Evolutionary conservation across 2,329 filamentous ascomycete genomes (phyloP), one percentile per base, ranked within the genome.

Genomic region (Cladophialophora chaetospira): DNA sequence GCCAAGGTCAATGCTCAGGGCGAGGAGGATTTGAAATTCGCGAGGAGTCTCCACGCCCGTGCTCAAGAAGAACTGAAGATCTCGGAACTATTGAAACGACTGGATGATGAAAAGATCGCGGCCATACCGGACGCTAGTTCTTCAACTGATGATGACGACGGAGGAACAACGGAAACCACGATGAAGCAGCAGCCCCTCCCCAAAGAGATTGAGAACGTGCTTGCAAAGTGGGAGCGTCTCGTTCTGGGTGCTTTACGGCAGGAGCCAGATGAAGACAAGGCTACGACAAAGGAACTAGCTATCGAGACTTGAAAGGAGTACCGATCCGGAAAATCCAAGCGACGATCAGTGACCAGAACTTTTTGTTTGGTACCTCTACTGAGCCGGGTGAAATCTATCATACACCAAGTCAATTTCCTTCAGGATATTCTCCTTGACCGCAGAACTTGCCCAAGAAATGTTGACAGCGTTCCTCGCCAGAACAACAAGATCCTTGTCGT

Each of bases 391-490:
- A 40, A 55, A 55, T 29, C 29, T 42, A 17, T 42, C 9, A 21
- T 42, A 17, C 10, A 42, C 9, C 3, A 17, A 13, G 19, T 54
- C 55, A 33, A 58, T 49, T 35, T 58, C 55, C 28, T 33, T 13
- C 31, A 58, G 26, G 28, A 58, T 42, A 9, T 48, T 36, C 35
- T 42, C 47, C 56, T 79, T 80, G 9, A 75, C 56, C 19, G 67
- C 57, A 0, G 71, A 66, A 15, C 69, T 65, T 5, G 77, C 78
- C 79, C 79, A 82, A 40, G 70, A 76, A 58, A 79, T 77, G 6
- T 75, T 73, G 5, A 81, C 68, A 0, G 73, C 74, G 64, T 80
- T 73, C 15, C 62, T 71, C 0, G 68, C 70, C 47, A 81, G 62
- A 23, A 64, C 61, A 0, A 76, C 68, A 69, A 82, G 77, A 0